These are phyloP conservation scores for Fomitiporia mediterranea DNA, from an alignment of 1,284 basidiomycete species.

Conservation along the genomic window DNA sequence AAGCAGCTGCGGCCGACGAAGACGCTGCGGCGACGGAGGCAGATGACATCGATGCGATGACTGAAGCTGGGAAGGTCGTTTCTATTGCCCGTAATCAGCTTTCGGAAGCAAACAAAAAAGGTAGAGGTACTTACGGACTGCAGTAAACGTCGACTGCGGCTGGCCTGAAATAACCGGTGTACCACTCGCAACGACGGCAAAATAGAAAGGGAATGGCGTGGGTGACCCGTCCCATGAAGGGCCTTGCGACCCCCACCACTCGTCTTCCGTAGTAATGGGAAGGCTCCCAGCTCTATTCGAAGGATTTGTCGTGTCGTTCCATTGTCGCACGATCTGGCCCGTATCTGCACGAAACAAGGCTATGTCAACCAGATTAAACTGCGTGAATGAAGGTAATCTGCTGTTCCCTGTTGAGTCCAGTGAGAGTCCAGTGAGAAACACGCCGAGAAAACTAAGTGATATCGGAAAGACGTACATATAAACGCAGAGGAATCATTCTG, in stretches of 20 bases:
- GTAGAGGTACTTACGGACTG: slow-evolving; percentile 58
- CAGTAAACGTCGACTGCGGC: slow-evolving; percentile 66
- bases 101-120: neutral
- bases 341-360: slow-evolving; percentile 69
- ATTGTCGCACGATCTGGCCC: slow-evolving; percentile 41
- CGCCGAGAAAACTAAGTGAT: slow-evolving; percentile 7
- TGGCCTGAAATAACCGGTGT: slow-evolving; percentile 46
- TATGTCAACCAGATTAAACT: slow-evolving; percentile 52
- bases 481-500: slow-evolving; percentile 32
- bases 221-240: slow-evolving; percentile 47
- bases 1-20: slow-evolving; percentile 27
- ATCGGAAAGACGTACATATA: slow-evolving; percentile 28
- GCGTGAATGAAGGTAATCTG: slow-evolving; percentile 39
- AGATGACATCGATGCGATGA: slow-evolving; percentile 45
- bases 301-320: slow-evolving; percentile 42
- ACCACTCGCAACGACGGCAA: slow-evolving; percentile 58
- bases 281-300: slow-evolving; percentile 49
- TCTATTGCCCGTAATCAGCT: slow-evolving; percentile 37
- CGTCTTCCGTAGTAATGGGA: slow-evolving; percentile 59
- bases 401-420: slow-evolving; percentile 43
- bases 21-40: slow-evolving; percentile 37
- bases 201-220: slow-evolving; percentile 64
- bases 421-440: slow-evolving; percentile 25
- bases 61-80: slow-evolving; percentile 65
- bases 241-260: slow-evolving; percentile 64